phyloP scores from a whole-genome alignment of 2,329 filamentous ascomycete genomes.

The Didymella glomerata region DNA sequence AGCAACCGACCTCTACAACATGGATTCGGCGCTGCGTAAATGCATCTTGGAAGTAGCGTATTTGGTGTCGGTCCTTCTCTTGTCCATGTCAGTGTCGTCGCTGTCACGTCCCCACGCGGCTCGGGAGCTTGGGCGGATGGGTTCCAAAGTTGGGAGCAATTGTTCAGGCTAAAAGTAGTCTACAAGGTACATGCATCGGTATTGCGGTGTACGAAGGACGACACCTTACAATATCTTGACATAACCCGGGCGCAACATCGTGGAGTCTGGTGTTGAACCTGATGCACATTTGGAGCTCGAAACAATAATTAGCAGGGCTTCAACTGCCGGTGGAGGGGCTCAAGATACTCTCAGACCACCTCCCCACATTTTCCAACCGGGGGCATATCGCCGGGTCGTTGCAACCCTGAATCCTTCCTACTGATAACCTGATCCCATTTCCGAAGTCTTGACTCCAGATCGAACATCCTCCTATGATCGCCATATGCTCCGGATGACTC shows the following conservation, averaged over 20 bases:
- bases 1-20: neutral
- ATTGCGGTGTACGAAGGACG: neutral
- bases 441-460: constrained; percentile 5
- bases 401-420: constrained; percentile 13
- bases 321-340: neutral
- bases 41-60: constrained; percentile 16
- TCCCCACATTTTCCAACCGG: constrained; percentile 7
- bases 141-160: constrained; percentile 7
- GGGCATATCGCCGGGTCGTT: constrained; percentile 11
- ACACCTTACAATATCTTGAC: constrained; percentile 1
- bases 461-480: constrained; percentile 12
- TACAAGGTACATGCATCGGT: constrained; percentile 8
- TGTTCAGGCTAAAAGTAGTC: constrained; percentile 15
- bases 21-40: constrained; percentile 4
- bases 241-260: constrained; percentile 1
- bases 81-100: neutral
- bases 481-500: constrained; percentile 25
- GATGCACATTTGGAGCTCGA: neutral
- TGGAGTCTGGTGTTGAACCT: neutral
- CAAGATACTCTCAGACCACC: neutral
- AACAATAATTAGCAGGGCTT: constrained; percentile 1
- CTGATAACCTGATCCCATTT: constrained; percentile 1
- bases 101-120: constrained; percentile 12
- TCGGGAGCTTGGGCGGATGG: constrained; percentile 15
- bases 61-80: constrained; percentile 7